phyloP scores from a whole-genome alignment of 2,329 filamentous ascomycete species.

The Scedosporium boydii region DNA sequence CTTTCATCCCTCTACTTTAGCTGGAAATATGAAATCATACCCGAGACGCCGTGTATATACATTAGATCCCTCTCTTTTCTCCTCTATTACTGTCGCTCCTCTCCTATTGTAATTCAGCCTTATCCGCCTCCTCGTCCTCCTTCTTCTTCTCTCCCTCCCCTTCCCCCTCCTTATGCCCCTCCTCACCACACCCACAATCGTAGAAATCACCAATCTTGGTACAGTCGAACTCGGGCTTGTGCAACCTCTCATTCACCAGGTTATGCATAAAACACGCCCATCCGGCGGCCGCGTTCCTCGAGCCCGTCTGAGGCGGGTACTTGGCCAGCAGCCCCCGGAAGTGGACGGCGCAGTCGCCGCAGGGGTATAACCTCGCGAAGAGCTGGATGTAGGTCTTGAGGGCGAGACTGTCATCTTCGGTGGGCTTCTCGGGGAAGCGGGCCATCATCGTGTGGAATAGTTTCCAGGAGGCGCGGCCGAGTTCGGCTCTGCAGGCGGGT shows the following conservation, averaged over 20 bases:
- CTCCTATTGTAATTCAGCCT: neutral
- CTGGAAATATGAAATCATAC: too few relatives aligned
- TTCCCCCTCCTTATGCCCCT: constrained; percentile 35
- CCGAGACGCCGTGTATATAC: too few relatives aligned
- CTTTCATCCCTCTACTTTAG: too few relatives aligned
- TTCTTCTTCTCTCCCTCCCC: constrained; percentile 17
- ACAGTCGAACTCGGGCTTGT: constrained; percentile 56
- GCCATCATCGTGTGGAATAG: constrained; percentile 63
- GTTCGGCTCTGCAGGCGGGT: constrained; percentile 39
- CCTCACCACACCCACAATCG: constrained; percentile 63
- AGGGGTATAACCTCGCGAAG: constrained; percentile 61
- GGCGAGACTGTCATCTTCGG: constrained; percentile 50
- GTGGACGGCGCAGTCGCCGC: constrained; percentile 59
- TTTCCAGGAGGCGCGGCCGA: constrained; percentile 60
- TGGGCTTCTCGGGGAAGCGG: constrained; percentile 57
- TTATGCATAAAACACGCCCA: constrained; percentile 64
- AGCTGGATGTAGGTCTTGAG: constrained; percentile 57
- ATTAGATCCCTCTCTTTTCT: too few relatives aligned
- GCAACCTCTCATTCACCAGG: constrained; percentile 53
- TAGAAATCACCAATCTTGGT: constrained; percentile 61
- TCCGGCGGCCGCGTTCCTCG: constrained; percentile 52
- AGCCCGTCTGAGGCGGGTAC: constrained; percentile 56
- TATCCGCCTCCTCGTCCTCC: neutral
- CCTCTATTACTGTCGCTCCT: neutral
- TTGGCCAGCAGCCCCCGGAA: constrained; percentile 53